Evolutionary conservation across 371 early-diverging fungal genomes (phyloP).

Genomic region (Zychaea mexicana): DNA sequence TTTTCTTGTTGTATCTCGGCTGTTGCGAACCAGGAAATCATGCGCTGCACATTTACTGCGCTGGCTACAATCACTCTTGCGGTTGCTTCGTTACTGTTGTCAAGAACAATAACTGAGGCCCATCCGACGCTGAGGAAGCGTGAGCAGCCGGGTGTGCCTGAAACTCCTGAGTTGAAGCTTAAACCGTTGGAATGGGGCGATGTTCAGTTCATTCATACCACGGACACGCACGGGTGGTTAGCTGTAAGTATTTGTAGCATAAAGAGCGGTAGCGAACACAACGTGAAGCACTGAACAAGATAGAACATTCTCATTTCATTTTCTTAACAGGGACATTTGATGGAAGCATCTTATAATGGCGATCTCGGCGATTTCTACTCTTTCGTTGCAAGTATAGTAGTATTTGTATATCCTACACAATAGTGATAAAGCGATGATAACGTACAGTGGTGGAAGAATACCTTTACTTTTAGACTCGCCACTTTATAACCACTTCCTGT

Average conservation of each 20-base stretch:
- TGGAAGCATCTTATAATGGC: constrained; percentile 48
- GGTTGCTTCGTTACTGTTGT: neutral
- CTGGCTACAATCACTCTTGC: neutral
- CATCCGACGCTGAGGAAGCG: neutral
- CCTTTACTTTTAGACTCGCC: too few species aligned
- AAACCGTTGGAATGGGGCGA: constrained; percentile 52
- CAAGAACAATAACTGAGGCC: neutral
- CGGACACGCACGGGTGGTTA: constrained; percentile 52
- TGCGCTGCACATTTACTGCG: too few species aligned
- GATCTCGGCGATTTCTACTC: constrained; percentile 63
- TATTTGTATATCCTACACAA: too few species aligned
- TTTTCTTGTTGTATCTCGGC: too few species aligned
- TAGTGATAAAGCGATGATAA: too few species aligned
- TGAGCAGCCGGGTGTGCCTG: constrained; percentile 36
- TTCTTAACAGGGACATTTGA: constrained; percentile 33
- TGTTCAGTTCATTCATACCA: constrained; percentile 54
- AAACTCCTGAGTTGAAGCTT: constrained; percentile 26
- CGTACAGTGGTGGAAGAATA: too few species aligned
- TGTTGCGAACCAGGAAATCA: too few species aligned
- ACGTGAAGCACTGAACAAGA: too few species aligned
- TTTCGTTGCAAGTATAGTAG: constrained; percentile 31
- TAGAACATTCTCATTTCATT: neutral
- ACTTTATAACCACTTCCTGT: neutral
- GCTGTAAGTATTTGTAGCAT: constrained; percentile 18
- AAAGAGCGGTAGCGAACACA: neutral